phyloP scores from a whole-genome alignment of 306 rosid species.

The barrel medic (Medicago truncatula) region MtrunA17r5.0-ANR NC_053048.1:33125001-33125500 shows the following conservation, averaged over 20 bases:
- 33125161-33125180: slow-evolving; percentile 18
- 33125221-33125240: slow-evolving; percentile 22
- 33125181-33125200: slow-evolving; percentile 6
- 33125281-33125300: background rate
- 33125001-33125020: slow-evolving; percentile 81
- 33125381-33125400: background rate
- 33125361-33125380: too few species aligned
- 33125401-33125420: background rate
- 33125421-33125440: background rate
- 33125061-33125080: slow-evolving; percentile 34
- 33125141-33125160: slow-evolving; percentile 39
- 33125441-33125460: background rate
- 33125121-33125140: slow-evolving; percentile 21
- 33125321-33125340: slow-evolving; percentile 13
- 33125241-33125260: slow-evolving; percentile 4
- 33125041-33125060: slow-evolving; percentile 16
- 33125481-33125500: too few species aligned
- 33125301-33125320: background rate
- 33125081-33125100: slow-evolving; percentile 27
- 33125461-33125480: background rate
- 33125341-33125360: too few species aligned
- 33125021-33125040: slow-evolving; percentile 42
- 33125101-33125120: slow-evolving; percentile 24
- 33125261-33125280: background rate
- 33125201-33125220: slow-evolving; percentile 32